A percentile compares a stretch with the other conserved stretches of the same genome.
Conservation (phyloP, 192 early-diverging fungal species). For the Backusella tarrabulga region DNA sequence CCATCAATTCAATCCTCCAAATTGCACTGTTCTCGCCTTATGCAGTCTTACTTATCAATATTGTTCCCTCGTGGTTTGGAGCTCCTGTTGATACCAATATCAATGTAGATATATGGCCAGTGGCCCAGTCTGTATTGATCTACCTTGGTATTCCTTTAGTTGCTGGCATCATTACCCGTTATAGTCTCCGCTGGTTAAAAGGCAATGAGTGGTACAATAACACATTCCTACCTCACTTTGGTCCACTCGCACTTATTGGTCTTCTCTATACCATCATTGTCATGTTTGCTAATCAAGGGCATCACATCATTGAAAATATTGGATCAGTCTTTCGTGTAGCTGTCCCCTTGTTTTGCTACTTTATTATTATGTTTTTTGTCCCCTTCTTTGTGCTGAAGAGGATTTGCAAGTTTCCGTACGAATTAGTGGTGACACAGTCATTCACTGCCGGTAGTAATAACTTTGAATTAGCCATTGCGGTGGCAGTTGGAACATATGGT, state of each 20-base stretch:
- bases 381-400: constrained; percentile 42
- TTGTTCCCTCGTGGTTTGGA: constrained; percentile 44
- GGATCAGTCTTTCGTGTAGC: constrained; percentile 54
- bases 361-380: constrained; percentile 50
- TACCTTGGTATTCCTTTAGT: constrained; percentile 68
- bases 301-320: constrained; percentile 58
- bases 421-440: constrained; percentile 50
- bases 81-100: constrained; percentile 19
- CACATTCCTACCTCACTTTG: constrained; percentile 52
- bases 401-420: constrained; percentile 40
- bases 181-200: constrained; percentile 27
- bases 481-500: constrained; percentile 65
- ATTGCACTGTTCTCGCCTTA: constrained; percentile 61
- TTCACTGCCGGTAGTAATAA: constrained; percentile 72
- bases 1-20: constrained; percentile 68
- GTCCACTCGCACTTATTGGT: constrained; percentile 55
- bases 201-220: constrained; percentile 52
- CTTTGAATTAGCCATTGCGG: constrained; percentile 76
- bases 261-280: constrained; percentile 68
- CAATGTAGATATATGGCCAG: constrained; percentile 54
- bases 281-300: constrained; percentile 69
- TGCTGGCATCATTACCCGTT: constrained; percentile 58
- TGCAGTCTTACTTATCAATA: constrained; percentile 55
- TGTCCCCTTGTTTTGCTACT: constrained; percentile 68
- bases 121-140: constrained; percentile 53